A percentile compares a stretch with the other conserved stretches of the same genome.
phyloP scores from a whole-genome alignment of 192 early-diverging fungal genomes.

The Coemansia sp. region DNA sequence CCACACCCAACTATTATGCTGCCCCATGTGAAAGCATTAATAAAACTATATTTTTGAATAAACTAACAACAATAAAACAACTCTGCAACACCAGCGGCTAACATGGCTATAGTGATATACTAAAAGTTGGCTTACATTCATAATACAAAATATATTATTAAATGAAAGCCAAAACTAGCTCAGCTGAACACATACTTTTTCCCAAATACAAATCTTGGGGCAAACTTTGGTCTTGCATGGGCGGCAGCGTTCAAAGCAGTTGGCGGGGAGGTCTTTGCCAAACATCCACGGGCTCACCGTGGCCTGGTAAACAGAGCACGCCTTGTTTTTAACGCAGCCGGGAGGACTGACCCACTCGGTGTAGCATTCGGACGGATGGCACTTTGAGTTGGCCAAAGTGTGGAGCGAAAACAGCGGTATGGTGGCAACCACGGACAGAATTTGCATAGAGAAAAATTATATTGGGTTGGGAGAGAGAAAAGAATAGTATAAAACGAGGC shows the following conservation, averaged over 20 bases:
- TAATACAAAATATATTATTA: not conserved
- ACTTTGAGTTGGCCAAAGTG: slow-evolving; percentile 21
- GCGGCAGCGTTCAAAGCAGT: slow-evolving; percentile 40
- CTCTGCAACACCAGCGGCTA: no score
- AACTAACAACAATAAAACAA: no score
- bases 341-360: slow-evolving; percentile 12
- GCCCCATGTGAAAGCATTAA: no score
- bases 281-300: slow-evolving; percentile 36
- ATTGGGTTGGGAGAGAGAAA: no score
- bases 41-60: no score
- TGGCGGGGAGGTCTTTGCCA: slow-evolving; percentile 21
- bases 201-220: slow-evolving; percentile 38
- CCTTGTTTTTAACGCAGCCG: slow-evolving; percentile 12
- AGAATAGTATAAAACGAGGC: no score
- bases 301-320: slow-evolving; percentile 18
- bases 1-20: no score
- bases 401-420: slow-evolving; percentile 8
- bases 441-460: slow-evolving; percentile 2
- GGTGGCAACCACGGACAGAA: slow-evolving; percentile 3
- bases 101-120: no score
- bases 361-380: slow-evolving; percentile 27
- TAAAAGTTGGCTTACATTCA: no score
- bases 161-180: not conserved
- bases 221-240: slow-evolving; percentile 38
- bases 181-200: slow-evolving; percentile 30